Percentiles rank a stretch among this genome's conserved stretches.
These are phyloP conservation scores for Parastagonospora avenae DNA, from an alignment of 2,329 filamentous ascomycete species.

Conservation along the genomic window DNA sequence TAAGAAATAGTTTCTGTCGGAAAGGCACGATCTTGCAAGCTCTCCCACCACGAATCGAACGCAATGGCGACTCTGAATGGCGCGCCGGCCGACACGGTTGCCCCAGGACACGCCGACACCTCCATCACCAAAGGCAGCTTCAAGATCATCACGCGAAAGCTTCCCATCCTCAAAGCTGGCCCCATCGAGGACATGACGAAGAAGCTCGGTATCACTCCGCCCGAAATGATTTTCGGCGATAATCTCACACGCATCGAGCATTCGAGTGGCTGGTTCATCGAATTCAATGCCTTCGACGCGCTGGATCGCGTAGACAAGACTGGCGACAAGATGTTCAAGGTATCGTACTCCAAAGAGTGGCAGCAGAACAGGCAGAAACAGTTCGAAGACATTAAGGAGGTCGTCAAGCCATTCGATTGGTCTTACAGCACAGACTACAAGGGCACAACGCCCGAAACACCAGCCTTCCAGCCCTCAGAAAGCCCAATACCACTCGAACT, in stretches of 20 bases:
- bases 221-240: slow-evolving; percentile 99
- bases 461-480: slow-evolving; percentile 52
- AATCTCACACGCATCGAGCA: slow-evolving; percentile 82
- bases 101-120: slow-evolving; percentile 41
- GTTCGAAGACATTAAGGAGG: slow-evolving; percentile 85
- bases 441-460: slow-evolving; percentile 63
- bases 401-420: slow-evolving; percentile 98
- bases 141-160: slow-evolving; percentile 80
- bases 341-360: slow-evolving; percentile 92
- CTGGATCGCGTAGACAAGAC: slow-evolving; percentile 95
- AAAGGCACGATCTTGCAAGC: not conserved
- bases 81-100: slow-evolving; percentile 39
- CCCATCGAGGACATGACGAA: slow-evolving; percentile 86
- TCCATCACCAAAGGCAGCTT: slow-evolving; percentile 59
- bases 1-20: too few relatives aligned
- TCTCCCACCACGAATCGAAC: slow-evolving; percentile 3
- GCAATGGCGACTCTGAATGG: slow-evolving; percentile 38
- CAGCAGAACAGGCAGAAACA: slow-evolving; percentile 74
- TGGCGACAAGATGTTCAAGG: slow-evolving; percentile 85
- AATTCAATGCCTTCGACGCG: slow-evolving; percentile 85
- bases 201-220: slow-evolving; percentile 81
- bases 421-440: slow-evolving; percentile 90
- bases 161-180: slow-evolving; percentile 89
- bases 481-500: slow-evolving; percentile 80
- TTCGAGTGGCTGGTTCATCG: slow-evolving; percentile 74